Conservation (phyloP, 352 stramenopile genomes). For the Globisporangium canariense region DNA sequence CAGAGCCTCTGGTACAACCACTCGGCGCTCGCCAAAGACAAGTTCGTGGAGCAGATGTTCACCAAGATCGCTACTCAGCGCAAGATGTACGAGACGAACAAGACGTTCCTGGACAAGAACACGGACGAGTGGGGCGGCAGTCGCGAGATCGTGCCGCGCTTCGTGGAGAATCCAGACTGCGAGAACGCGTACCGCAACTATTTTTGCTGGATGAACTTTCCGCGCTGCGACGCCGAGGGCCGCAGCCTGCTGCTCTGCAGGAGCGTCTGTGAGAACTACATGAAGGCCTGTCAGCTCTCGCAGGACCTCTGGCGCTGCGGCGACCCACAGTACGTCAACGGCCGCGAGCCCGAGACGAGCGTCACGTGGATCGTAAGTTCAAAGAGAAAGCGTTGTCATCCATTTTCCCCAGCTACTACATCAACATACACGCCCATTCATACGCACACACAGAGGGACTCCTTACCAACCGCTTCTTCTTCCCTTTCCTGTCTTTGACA, state of each 20-base stretch:
- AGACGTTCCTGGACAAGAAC: slow-evolving; percentile 44
- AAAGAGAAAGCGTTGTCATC: slow-evolving; percentile 2
- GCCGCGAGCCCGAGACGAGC: slow-evolving; percentile 54
- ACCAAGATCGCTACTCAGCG: slow-evolving; percentile 56
- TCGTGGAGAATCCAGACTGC: slow-evolving; percentile 85
- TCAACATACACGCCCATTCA: slow-evolving; percentile 2
- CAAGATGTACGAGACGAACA: slow-evolving; percentile 56
- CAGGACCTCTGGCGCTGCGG: slow-evolving; percentile 88
- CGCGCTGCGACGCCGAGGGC: slow-evolving; percentile 83
- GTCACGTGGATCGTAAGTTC: slow-evolving; percentile 54
- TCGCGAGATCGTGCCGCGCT: slow-evolving; percentile 66
- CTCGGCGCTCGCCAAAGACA: slow-evolving; percentile 69
- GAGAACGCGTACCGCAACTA: slow-evolving; percentile 90
- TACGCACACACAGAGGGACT: not conserved
- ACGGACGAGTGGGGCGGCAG: slow-evolving; percentile 68
- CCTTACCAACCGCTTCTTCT: not conserved
- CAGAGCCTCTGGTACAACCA: slow-evolving; percentile 80
- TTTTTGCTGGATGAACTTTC: slow-evolving; percentile 91
- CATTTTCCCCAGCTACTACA: not conserved
- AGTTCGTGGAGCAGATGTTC: slow-evolving; percentile 65
- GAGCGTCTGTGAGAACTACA: slow-evolving; percentile 90
- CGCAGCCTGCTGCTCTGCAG: slow-evolving; percentile 81
- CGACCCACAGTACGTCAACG: slow-evolving; percentile 71
- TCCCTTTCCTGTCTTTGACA: slow-evolving; percentile 19
- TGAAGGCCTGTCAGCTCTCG: slow-evolving; percentile 80